Base-by-base conservation (phyloP, 805 yeast genomes). In the Candida orba region DNA sequence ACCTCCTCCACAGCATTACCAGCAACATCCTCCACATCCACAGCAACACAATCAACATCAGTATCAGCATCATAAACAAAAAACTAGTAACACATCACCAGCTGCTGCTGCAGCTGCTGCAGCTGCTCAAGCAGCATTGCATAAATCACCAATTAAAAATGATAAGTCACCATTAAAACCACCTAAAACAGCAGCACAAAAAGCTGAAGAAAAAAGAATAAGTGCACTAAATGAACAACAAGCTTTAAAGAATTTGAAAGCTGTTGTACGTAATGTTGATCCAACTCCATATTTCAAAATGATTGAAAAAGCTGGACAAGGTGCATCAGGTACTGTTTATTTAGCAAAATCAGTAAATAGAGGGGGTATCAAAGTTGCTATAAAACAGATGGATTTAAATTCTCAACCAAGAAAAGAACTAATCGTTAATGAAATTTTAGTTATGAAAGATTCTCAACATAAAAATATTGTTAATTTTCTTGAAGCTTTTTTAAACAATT, bases 281-380 rank as follows among this genome's bases (percentile, higher is more conserved):
- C 99, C 99, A n/a, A 72, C 87, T 7, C 83, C 88, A 35, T 74
- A 74, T 47, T 85, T 84, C 67, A 78, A 78, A 56, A 80, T 84
- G 65, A 73, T 85, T 48, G 88, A 82, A 58, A 82, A 83, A 52
- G 93, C 91, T 1, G 99, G 99, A 15, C 98, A 93, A 67, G 99
- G 99, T 57, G 99, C 99, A 0, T 79, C 90, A 50, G 99, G 99
- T 17, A 88, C 95, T 4, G 99, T 93, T 17, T 93, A 84, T 59
- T 69, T 89, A 39, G 96, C 96, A 1, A 81, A 78, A 57, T 74
- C 83, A 37, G 64, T 77, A 39, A 71, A 71, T 43, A 64, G 73
- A 23, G 68, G 75, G 31, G 78, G 79, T 37, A 68, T 72, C 44
- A 82, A 83, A 55, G 96, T 93, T 38, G 99, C 99, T 8, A 88